Percentiles rank a stretch among this genome's conserved stretches.
These are phyloP conservation scores for Naganishia antarctica DNA, from an alignment of 768 basidiomycete species.

Conservation along the genomic window DNA sequence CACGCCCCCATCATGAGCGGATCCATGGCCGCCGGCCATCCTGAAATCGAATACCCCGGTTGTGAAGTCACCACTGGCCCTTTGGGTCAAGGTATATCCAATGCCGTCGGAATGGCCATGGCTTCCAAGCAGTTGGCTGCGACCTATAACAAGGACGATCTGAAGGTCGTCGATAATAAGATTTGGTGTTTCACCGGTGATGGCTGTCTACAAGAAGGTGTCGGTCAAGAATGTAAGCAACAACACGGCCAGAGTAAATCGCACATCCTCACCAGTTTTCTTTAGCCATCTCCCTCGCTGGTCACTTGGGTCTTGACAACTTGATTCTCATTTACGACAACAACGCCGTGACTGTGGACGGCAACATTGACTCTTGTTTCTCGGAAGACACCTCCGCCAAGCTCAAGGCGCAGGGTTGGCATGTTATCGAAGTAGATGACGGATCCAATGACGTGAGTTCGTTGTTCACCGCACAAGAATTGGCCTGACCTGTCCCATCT, in stretches of 20 bases:
- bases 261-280: neutral
- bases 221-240: constrained; percentile 46
- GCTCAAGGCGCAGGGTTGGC: constrained; percentile 40
- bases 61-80: constrained; percentile 46
- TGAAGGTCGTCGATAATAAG: constrained; percentile 37
- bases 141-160: constrained; percentile 41
- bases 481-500: neutral
- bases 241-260: neutral
- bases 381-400: constrained; percentile 48
- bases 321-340: constrained; percentile 48
- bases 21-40: constrained; percentile 47
- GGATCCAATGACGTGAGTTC: constrained; percentile 43
- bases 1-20: constrained; percentile 41
- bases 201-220: constrained; percentile 48
- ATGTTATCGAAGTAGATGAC: constrained; percentile 45
- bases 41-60: constrained; percentile 46
- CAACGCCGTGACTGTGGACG: constrained; percentile 46
- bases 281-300: constrained; percentile 45
- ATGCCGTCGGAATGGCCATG: constrained; percentile 46
- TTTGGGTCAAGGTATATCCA: constrained; percentile 48
- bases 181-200: constrained; percentile 48
- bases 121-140: constrained; percentile 44
- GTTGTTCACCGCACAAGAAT: neutral
- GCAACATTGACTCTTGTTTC: constrained; percentile 45
- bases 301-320: constrained; percentile 46